Percentiles rank a stretch among this genome's conserved stretches.
Evolutionary conservation across 2,329 filamentous ascomycete species (phyloP).

Genomic region (Colletotrichum sp.): DNA sequence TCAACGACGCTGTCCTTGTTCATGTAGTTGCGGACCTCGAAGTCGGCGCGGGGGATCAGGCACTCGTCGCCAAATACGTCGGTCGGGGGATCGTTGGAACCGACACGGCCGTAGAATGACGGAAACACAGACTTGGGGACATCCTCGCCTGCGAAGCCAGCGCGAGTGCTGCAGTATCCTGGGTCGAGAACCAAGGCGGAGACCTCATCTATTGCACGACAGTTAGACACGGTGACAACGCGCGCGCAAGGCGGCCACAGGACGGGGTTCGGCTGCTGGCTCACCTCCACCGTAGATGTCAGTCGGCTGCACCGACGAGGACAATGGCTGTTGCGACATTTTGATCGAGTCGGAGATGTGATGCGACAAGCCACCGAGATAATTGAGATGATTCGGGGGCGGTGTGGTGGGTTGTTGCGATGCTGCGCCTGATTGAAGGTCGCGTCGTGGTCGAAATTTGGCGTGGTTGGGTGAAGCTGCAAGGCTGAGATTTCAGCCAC

Average conservation of each 20-base stretch:
- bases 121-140: constrained; percentile 92
- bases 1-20: constrained; percentile 87
- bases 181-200: constrained; percentile 96
- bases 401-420: constrained; percentile 6
- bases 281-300: constrained; percentile 69
- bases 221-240: neutral
- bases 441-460: constrained; percentile 11
- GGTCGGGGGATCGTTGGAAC: constrained; percentile 51
- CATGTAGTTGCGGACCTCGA: constrained; percentile 94
- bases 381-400: neutral
- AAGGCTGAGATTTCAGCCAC: constrained; percentile 22
- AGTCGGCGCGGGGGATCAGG: constrained; percentile 74
- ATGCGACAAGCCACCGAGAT: constrained; percentile 2
- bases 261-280: constrained; percentile 10
- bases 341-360: constrained; percentile 17
- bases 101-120: constrained; percentile 79
- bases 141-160: constrained; percentile 97
- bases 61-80: constrained; percentile 90
- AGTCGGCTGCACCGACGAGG: constrained; percentile 61
- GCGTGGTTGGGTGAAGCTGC: constrained; percentile 19
- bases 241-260: neutral
- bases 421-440: constrained; percentile 7
- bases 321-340: constrained; percentile 63
- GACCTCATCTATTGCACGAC: constrained; percentile 77
- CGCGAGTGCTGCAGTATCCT: constrained; percentile 88